Conservation (phyloP, 2,329 filamentous ascomycete species). For the Dendrostoma leiphaemia region DNA sequence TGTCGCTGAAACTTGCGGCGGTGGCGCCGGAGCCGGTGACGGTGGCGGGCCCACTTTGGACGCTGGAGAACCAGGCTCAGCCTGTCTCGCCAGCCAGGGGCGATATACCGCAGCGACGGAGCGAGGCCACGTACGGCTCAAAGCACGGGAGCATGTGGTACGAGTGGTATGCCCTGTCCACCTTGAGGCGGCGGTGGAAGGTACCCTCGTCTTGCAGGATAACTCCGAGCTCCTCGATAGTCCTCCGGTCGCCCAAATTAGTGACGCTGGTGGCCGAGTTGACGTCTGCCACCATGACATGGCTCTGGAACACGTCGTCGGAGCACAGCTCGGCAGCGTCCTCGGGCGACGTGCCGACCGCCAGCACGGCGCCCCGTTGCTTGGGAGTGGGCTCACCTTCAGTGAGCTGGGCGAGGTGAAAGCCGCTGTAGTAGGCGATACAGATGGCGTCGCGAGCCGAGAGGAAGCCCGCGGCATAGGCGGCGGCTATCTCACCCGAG, state of each 20-base stretch:
- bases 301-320: conserved; percentile 21
- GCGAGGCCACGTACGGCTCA: conserved; percentile 30
- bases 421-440: conserved; percentile 23
- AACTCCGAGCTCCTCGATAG: not conserved
- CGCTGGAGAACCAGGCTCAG: conserved; percentile 26
- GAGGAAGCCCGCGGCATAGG: not conserved
- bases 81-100: too few relatives aligned
- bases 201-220: not conserved
- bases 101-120: conserved; percentile 22
- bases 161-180: conserved; percentile 30
- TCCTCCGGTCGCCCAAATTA: conserved; percentile 22
- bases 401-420: not conserved
- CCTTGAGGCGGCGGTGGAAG: not conserved
- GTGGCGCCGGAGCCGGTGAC: too few relatives aligned
- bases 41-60: too few relatives aligned
- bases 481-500: conserved; percentile 16
- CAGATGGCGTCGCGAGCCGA: conserved; percentile 21
- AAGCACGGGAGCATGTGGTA: conserved; percentile 36
- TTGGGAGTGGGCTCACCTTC: too few relatives aligned
- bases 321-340: conserved; percentile 19
- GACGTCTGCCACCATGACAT: conserved; percentile 23
- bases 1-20: too few relatives aligned
- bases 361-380: not conserved
- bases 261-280: conserved; percentile 28
- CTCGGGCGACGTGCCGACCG: not conserved